Evolutionary conservation across 495 filamentous ascomycete genomes (phyloP).

Genomic region (Penicillium longicatenatum): DNA sequence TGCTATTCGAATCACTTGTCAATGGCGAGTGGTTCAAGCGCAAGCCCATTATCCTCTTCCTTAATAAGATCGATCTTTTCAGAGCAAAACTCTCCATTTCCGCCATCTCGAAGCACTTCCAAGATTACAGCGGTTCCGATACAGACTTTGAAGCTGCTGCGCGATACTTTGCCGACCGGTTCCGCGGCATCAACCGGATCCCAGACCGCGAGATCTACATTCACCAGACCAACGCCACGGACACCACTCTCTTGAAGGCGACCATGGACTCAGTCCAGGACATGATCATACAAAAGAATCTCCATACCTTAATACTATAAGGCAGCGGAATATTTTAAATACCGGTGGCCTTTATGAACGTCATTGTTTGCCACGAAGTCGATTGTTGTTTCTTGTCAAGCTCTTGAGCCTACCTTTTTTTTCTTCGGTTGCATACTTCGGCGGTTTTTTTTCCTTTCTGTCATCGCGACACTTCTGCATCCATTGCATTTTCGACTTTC

Average conservation of each 20-base stretch:
- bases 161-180: constrained; percentile 89
- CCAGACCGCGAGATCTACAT: constrained; percentile 89
- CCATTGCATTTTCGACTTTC: constrained; percentile 20
- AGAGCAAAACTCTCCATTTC: constrained; percentile 80
- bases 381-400: constrained; percentile 26
- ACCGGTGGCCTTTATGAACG: constrained; percentile 30
- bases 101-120: constrained; percentile 88
- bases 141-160: constrained; percentile 62
- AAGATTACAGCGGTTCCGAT: constrained; percentile 73
- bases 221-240: constrained; percentile 92
- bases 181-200: constrained; percentile 81
- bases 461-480: constrained; percentile 22
- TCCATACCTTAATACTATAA: constrained; percentile 93
- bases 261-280: constrained; percentile 98
- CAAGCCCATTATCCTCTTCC: constrained; percentile 93
- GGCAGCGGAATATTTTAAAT: constrained; percentile 14
- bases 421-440: constrained; percentile 30
- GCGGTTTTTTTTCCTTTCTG: constrained; percentile 25
- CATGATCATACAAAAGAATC: constrained; percentile 98
- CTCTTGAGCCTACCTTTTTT: constrained; percentile 25
- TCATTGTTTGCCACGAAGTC: constrained; percentile 25
- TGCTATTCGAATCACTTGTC: constrained; percentile 96
- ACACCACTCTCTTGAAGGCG: constrained; percentile 93
- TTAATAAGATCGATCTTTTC: constrained; percentile 99
- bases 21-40: constrained; percentile 98